Evolutionary conservation across 768 basidiomycete species (phyloP), one percentile per base, ranked within the genome.

Genomic region (Hemileccinum impolitum): DNA sequence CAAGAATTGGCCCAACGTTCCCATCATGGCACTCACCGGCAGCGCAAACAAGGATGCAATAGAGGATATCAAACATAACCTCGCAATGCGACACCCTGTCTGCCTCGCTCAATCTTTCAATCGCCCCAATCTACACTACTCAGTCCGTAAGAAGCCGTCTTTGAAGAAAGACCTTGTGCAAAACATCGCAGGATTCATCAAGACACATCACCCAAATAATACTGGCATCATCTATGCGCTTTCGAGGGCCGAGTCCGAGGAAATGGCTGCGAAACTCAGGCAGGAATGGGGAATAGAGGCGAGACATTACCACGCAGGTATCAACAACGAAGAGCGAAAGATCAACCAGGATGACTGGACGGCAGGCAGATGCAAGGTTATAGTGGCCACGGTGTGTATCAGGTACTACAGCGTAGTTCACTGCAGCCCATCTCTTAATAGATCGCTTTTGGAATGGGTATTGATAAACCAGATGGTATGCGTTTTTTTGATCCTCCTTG

Each of bases 391-490:
- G 39, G 93, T 93, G 65, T 77, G 55, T 64, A 42, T 19, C 47
- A 14, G 11, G 21, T 34, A 44, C 35, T 35, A n/a, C 9, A 10
- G 4, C 26, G 14, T 38, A 26, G 3, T 11, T 52, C 48, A 14
- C 38, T 19, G 43, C 26, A 3, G 32, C 38, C 43, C 17, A 62
- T 21, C 3, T 14, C 52, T 45, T 34, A 19, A 30, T 60, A 94
- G 92, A 82, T 94, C 55, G 94, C 94, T 0, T 98, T 98, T 65
- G 95, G 95, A 11, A 98, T 98, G 94, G 94, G 95, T 1, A 90
- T 95, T 43, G 90, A 94, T 67, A 94, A 94, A 65, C 66, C 82
- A 6, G 79, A 90, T 58, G 87, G 87, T 87, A 64, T 53, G 71
- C 9, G 18, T 30, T 40, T 44, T n/a, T 19, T 43, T 12, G 9